Evolutionary conservation across 2,329 filamentous ascomycete genomes (phyloP).

Genomic region (Tolypocladium endophyticum): DNA sequence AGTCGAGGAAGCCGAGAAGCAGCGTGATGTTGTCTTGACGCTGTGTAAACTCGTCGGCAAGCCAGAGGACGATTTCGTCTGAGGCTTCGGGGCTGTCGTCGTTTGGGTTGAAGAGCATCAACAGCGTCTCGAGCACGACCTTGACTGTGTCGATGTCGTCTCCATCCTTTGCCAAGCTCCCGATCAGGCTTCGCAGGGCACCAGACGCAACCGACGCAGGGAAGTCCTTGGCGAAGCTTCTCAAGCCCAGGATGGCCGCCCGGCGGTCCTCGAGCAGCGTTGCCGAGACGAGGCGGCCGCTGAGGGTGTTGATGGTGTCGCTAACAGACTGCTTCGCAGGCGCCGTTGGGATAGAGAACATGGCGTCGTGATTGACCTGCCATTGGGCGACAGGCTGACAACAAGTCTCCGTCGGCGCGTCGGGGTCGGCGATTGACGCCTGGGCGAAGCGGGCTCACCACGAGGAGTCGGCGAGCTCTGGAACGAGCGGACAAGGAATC

Average conservation of each 20-base stretch:
- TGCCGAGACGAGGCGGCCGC: conserved; percentile 75
- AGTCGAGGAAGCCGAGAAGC: conserved; percentile 80
- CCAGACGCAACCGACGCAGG: conserved; percentile 93
- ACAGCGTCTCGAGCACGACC: conserved; percentile 83
- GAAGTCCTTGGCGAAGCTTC: conserved; percentile 94
- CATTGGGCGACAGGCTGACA: conserved; percentile 13
- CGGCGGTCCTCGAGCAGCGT: conserved; percentile 90
- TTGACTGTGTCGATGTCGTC: conserved; percentile 96
- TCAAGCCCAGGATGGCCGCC: conserved; percentile 81
- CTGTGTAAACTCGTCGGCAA: conserved; percentile 97
- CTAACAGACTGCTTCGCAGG: conserved; percentile 93
- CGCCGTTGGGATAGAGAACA: conserved; percentile 59
- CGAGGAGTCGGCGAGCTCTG: neutral
- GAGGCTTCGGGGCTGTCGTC: conserved; percentile 77
- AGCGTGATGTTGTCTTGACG: conserved; percentile 93
- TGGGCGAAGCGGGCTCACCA: neutral
- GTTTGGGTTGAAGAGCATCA: conserved; percentile 78
- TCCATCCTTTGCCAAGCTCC: conserved; percentile 72
- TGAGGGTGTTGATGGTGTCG: conserved; percentile 86
- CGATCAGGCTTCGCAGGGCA: conserved; percentile 79
- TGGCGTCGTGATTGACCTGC: conserved; percentile 21
- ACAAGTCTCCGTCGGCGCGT: neutral
- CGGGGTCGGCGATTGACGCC: neutral
- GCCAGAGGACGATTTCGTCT: conserved; percentile 90
- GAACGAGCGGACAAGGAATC: neutral